These are phyloP conservation scores for Ogataea parapolymorpha DNA, from an alignment of 805 yeast species.

Conservation along the genomic window DNA sequence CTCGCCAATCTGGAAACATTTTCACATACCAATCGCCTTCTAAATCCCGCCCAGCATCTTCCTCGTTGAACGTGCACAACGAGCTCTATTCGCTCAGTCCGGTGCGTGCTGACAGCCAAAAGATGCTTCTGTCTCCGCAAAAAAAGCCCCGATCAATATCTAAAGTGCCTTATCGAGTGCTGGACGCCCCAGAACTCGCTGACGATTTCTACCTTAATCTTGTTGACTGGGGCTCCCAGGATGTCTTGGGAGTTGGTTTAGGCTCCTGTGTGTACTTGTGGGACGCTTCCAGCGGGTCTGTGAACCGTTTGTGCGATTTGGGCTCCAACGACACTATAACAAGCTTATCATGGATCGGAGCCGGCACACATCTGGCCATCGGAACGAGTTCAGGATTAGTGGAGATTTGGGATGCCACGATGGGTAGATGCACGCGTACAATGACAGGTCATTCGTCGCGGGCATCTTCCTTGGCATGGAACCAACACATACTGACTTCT, in stretches of 20 bases:
- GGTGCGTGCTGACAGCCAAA: slow-evolving; percentile 84
- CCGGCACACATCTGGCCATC: slow-evolving; percentile 91
- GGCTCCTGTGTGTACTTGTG: slow-evolving; percentile 87
- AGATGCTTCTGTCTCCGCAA: slow-evolving; percentile 74
- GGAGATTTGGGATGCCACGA: slow-evolving; percentile 91
- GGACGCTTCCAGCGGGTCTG: slow-evolving; percentile 84
- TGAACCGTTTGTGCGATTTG: slow-evolving; percentile 74
- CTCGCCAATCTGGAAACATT: slow-evolving; percentile 48
- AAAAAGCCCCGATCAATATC: slow-evolving; percentile 74
- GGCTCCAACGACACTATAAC: slow-evolving; percentile 67
- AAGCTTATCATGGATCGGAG: slow-evolving; percentile 87
- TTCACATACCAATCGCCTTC: slow-evolving; percentile 75
- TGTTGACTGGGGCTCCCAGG: slow-evolving; percentile 94
- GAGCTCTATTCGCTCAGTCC: slow-evolving; percentile 82
- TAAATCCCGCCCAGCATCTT: slow-evolving; percentile 58
- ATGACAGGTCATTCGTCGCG: slow-evolving; percentile 89
- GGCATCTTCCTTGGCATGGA: slow-evolving; percentile 91
- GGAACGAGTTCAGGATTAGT: slow-evolving; percentile 87
- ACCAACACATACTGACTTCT: slow-evolving; percentile 79
- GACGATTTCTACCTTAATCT: slow-evolving; percentile 92
- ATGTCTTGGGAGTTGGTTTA: slow-evolving; percentile 84
- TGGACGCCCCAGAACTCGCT: slow-evolving; percentile 93
- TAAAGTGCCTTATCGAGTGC: slow-evolving; percentile 85
- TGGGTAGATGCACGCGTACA: slow-evolving; percentile 76
- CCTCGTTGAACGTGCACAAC: slow-evolving; percentile 57